Evolutionary conservation across 768 basidiomycete genomes (phyloP).

Genomic region (Rubroboletus satanas): DNA sequence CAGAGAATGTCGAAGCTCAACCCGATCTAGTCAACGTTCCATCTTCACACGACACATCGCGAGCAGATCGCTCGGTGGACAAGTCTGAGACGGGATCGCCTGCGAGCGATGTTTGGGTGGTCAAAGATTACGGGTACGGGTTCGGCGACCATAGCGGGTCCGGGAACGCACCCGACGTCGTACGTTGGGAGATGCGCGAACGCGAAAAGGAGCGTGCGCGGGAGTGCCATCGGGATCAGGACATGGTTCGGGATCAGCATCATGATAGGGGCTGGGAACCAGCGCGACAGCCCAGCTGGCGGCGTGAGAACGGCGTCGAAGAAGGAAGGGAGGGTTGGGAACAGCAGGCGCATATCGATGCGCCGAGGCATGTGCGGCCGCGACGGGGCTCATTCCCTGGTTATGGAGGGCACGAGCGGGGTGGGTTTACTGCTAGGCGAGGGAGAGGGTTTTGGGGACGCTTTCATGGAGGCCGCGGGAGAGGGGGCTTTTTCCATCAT

Average conservation of each 20-base stretch:
- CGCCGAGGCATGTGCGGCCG: constrained; percentile 22
- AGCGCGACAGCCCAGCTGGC: constrained; percentile 18
- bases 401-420: constrained; percentile 32
- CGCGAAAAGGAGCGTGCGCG: constrained; percentile 20
- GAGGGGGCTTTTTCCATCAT: constrained; percentile 33
- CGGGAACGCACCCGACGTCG: constrained; percentile 31
- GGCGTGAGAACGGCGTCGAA: constrained; percentile 25
- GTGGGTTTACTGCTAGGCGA: constrained; percentile 28
- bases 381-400: constrained; percentile 35
- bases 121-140: constrained; percentile 61
- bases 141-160: constrained; percentile 47
- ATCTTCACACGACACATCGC: neutral
- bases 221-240: constrained; percentile 14
- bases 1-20: neutral
- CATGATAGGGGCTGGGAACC: constrained; percentile 20
- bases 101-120: constrained; percentile 44
- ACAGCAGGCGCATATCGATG: constrained; percentile 14
- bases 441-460: constrained; percentile 39
- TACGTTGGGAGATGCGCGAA: constrained; percentile 30
- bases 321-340: constrained; percentile 25
- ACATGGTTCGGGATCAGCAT: constrained; percentile 9
- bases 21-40: neutral
- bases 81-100: constrained; percentile 16
- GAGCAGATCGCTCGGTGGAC: constrained; percentile 1
- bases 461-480: constrained; percentile 34